These are phyloP conservation scores for Nakaseomyces bracarensis DNA, from an alignment of 1,139 yeast species.

Conservation along the genomic window DNA sequence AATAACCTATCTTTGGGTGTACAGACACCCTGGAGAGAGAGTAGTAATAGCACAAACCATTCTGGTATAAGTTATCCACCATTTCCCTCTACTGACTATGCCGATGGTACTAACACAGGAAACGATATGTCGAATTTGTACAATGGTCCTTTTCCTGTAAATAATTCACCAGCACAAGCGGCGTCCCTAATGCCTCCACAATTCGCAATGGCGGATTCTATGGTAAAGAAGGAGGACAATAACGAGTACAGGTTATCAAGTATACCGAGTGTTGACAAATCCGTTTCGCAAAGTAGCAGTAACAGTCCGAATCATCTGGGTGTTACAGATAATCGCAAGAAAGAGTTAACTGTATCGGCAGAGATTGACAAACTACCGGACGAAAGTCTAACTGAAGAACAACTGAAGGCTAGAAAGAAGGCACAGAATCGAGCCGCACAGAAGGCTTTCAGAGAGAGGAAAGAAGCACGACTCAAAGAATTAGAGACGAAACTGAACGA, in stretches of 20 bases:
- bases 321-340: background rate
- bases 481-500: slow-evolving; percentile 51
- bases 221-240: background rate
- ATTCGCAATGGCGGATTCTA: background rate
- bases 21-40: background rate
- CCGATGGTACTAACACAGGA: background rate
- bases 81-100: background rate
- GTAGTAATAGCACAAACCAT: background rate
- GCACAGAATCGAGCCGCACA: slow-evolving; percentile 89
- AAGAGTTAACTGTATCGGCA: background rate
- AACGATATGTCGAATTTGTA: background rate
- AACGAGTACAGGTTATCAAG: background rate
- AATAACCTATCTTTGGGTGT: background rate
- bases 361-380: slow-evolving; percentile 1
- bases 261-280: background rate
- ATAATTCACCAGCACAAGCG: background rate
- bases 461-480: slow-evolving; percentile 64
- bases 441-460: slow-evolving; percentile 79
- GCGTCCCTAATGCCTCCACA: slow-evolving; percentile 3
- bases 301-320: background rate
- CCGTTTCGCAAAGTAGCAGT: background rate
- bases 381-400: slow-evolving; percentile 1
- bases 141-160: background rate
- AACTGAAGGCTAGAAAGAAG: slow-evolving; percentile 43
- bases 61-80: background rate